Evolutionary conservation across 192 early-diverging fungal species (phyloP).

Genomic region (Podila clonocystis): DNA sequence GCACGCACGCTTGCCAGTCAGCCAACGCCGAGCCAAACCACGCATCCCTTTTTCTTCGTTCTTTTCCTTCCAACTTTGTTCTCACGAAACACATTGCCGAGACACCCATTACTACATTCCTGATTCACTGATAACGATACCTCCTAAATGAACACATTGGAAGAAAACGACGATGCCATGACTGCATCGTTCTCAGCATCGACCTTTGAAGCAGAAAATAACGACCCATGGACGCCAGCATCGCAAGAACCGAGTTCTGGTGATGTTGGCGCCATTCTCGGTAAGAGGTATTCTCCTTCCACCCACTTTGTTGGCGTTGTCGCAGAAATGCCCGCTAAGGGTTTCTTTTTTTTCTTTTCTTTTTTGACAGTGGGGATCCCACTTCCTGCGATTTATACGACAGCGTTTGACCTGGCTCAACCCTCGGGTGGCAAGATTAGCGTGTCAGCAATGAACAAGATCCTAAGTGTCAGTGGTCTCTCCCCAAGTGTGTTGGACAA

Average conservation of each 20-base stretch:
- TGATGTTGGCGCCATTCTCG: constrained; percentile 24
- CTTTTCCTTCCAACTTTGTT: too few relatives aligned
- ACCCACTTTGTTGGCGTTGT: too few relatives aligned
- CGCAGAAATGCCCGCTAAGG: too few relatives aligned
- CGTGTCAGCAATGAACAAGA: constrained; percentile 54
- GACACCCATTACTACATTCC: neutral
- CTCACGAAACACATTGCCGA: too few relatives aligned
- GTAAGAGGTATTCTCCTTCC: constrained; percentile 5
- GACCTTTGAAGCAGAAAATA: constrained; percentile 30
- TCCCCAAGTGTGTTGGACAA: constrained; percentile 56
- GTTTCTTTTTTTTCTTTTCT: neutral
- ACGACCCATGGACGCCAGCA: constrained; percentile 33
- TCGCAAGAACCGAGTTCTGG: constrained; percentile 9
- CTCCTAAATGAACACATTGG: constrained; percentile 10
- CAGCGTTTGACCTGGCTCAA: constrained; percentile 53
- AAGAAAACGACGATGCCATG: constrained; percentile 37
- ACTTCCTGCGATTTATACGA: constrained; percentile 58
- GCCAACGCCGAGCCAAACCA: too few relatives aligned
- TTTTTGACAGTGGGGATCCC: constrained; percentile 13
- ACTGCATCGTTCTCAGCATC: constrained; percentile 41
- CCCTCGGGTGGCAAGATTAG: constrained; percentile 55
- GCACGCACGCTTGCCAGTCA: too few relatives aligned
- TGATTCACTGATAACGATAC: neutral
- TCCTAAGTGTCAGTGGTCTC: constrained; percentile 52
- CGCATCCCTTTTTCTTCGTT: too few relatives aligned